These are phyloP conservation scores for Metrosideros polymorpha DNA, from an alignment of 441 rosid genomes.

Conservation along the genomic window DNA sequence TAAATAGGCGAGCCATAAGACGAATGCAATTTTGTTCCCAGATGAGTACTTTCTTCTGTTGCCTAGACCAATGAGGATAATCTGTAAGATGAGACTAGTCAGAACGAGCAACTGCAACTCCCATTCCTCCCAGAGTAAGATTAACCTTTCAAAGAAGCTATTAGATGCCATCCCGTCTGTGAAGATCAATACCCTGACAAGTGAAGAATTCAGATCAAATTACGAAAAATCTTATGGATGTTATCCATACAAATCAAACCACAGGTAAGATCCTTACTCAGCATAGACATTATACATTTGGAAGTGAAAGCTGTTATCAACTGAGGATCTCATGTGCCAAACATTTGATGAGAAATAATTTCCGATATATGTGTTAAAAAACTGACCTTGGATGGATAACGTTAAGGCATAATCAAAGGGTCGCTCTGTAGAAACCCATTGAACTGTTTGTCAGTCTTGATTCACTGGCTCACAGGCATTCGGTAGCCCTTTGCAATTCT, in stretches of 20 bases:
- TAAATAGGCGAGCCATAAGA: slow-evolving; percentile 1
- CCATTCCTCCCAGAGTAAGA: neutral
- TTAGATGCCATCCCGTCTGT: neutral
- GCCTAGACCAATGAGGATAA: neutral
- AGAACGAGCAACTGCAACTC: neutral
- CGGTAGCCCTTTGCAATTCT: neutral
- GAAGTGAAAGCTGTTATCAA: neutral
- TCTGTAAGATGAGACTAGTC: neutral
- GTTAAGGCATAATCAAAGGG: neutral
- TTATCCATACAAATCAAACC: neutral
- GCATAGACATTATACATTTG: neutral
- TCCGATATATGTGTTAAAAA: neutral
- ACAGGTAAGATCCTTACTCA: neutral
- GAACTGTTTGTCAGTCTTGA: neutral
- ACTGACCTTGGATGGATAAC: neutral
- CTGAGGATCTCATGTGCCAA: neutral
- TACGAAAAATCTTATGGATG: neutral
- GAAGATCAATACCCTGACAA: neutral
- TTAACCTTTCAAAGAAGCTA: neutral
- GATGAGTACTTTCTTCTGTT: neutral
- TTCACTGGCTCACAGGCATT: neutral
- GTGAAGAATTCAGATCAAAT: neutral
- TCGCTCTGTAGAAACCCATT: neutral
- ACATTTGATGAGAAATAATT: neutral
- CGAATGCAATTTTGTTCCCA: neutral